Percentiles rank a stretch among this genome's conserved stretches.
Conservation (phyloP, 805 yeast genomes). For the Lachancea fermentati region DNA sequence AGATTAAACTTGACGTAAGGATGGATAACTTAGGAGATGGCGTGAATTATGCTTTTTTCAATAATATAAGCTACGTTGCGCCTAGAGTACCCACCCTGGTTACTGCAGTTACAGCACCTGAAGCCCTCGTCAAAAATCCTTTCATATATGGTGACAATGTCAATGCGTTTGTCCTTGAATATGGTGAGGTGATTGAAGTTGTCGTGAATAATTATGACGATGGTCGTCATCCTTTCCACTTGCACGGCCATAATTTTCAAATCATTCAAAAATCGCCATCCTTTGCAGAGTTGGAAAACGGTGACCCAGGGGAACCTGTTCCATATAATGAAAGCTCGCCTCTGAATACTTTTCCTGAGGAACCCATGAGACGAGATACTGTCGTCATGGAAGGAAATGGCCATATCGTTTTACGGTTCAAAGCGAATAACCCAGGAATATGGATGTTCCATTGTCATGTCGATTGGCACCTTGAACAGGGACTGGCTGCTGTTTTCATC, state of each 20-base stretch:
- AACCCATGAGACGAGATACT: conserved; percentile 68
- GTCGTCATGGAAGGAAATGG: conserved; percentile 63
- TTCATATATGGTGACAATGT: conserved; percentile 71
- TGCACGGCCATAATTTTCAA: conserved; percentile 72
- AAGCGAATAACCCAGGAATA: conserved; percentile 84
- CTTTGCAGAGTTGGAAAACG: conserved; percentile 41
- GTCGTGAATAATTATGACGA: conserved; percentile 76
- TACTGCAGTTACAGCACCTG: conserved; percentile 59
- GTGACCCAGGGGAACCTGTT: conserved; percentile 32
- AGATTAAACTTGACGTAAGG: conserved; percentile 49
- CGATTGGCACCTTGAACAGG: conserved; percentile 82
- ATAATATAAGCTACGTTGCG: conserved; percentile 53
- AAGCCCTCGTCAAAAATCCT: conserved; percentile 42
- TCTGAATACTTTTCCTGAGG: conserved; percentile 43
- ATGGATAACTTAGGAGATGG: conserved; percentile 74
- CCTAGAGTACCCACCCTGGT: conserved; percentile 70
- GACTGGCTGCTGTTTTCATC: conserved; percentile 63
- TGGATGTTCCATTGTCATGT: conserved; percentile 94
- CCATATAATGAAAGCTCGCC: conserved; percentile 48
- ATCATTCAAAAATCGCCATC: conserved; percentile 48
- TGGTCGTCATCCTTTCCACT: conserved; percentile 74
- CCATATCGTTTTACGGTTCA: conserved; percentile 62
- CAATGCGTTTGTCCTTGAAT: conserved; percentile 53
- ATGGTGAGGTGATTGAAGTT: conserved; percentile 64
- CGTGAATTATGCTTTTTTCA: conserved; percentile 70